Conservation (phyloP, 345 rosid species). For the Cardamine chenopodiifolia region DNA sequence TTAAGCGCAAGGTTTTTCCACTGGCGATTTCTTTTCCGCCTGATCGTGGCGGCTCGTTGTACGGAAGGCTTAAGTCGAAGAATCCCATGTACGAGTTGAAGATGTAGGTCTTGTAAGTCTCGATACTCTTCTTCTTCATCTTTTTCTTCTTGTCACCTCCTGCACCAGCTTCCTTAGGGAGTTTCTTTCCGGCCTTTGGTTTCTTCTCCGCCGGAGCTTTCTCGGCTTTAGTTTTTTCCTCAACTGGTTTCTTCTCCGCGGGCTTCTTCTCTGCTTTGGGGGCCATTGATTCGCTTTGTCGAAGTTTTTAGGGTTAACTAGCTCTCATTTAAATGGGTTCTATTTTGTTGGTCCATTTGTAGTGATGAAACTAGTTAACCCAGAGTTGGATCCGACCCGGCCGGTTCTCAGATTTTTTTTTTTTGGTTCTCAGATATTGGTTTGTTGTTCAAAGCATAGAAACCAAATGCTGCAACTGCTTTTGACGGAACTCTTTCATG, state of each 20-base stretch:
- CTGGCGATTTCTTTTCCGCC: constrained; percentile 29
- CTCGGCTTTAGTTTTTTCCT: constrained; percentile 75
- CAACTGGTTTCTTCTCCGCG: constrained; percentile 71
- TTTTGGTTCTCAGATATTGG: constrained; percentile 25
- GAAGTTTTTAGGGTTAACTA: not conserved
- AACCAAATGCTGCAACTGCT: constrained; percentile 4
- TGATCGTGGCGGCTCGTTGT: constrained; percentile 40
- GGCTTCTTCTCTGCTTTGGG: constrained; percentile 77
- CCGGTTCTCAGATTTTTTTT: constrained; percentile 20
- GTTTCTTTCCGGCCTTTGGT: constrained; percentile 86
- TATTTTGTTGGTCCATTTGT: not conserved
- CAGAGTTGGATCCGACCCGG: not conserved
- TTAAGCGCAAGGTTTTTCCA: constrained; percentile 51
- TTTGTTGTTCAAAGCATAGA: constrained; percentile 22
- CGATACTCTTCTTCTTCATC: constrained; percentile 64
- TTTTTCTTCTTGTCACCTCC: constrained; percentile 76
- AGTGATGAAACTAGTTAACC: not conserved
- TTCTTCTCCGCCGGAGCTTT: constrained; percentile 88
- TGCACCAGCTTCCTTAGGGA: constrained; percentile 66
- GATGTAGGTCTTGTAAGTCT: constrained; percentile 91
- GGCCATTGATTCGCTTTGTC: constrained; percentile 17
- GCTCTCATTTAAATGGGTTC: not conserved
- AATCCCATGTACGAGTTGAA: constrained; percentile 86
- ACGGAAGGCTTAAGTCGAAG: constrained; percentile 78
- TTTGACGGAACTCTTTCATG: constrained; percentile 43